These are phyloP conservation scores for Talaromyces sp. DNA, from an alignment of 2,329 filamentous ascomycete species.

Conservation along the genomic window DNA sequence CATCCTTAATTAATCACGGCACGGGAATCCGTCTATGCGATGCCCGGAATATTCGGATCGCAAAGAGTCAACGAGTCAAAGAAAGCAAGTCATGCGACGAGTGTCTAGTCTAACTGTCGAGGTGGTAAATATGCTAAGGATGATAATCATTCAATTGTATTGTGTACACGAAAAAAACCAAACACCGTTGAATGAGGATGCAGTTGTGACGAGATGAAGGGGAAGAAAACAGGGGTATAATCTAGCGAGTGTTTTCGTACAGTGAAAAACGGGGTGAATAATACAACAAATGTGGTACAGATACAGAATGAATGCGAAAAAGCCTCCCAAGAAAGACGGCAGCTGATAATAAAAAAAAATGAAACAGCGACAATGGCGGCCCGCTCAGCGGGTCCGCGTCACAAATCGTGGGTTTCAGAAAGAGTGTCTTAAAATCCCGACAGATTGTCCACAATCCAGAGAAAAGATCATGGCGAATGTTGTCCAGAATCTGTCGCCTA, in stretches of 20 bases:
- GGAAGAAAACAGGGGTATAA: slow-evolving; percentile 12
- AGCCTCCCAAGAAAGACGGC: neutral
- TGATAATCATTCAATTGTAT: neutral
- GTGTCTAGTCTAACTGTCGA: neutral
- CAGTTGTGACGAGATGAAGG: neutral
- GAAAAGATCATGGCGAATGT: neutral
- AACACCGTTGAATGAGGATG: slow-evolving; percentile 6
- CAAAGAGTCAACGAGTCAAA: neutral
- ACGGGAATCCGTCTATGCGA: neutral
- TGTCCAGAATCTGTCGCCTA: neutral
- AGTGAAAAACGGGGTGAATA: neutral
- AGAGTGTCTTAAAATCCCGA: slow-evolving; percentile 8
- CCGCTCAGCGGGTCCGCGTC: slow-evolving; percentile 16
- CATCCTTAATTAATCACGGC: slow-evolving; percentile 14
- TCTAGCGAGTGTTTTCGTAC: slow-evolving; percentile 16
- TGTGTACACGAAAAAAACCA: slow-evolving; percentile 4
- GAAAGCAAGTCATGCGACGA: neutral
- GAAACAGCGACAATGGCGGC: slow-evolving; percentile 7
- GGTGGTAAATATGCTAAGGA: neutral
- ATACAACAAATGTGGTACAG: neutral
- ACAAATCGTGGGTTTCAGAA: slow-evolving; percentile 14
- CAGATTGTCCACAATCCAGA: neutral
- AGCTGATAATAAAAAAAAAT: neutral
- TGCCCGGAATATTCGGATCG: neutral
- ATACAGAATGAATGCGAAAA: neutral